These are phyloP conservation scores for Roridomyces roridus DNA, from an alignment of 768 basidiomycete species.

Conservation along the genomic window DNA sequence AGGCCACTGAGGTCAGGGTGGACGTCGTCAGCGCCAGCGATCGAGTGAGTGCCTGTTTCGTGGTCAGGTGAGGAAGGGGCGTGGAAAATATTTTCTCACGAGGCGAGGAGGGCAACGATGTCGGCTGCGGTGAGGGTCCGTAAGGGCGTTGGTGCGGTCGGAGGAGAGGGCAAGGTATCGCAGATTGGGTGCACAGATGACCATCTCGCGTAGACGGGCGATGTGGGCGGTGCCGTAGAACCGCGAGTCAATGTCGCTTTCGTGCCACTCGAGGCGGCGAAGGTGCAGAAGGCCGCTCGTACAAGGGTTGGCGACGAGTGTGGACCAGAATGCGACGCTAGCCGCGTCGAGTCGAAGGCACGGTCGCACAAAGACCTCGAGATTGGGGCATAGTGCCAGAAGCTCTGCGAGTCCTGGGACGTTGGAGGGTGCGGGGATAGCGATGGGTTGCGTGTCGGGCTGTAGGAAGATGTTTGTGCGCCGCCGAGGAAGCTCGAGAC, in stretches of 20 bases:
- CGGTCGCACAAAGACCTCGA: slow-evolving; percentile 27
- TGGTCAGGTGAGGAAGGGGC: too few species aligned
- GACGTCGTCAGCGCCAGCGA: too few species aligned
- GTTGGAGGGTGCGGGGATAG: background rate
- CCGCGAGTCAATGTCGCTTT: too few species aligned
- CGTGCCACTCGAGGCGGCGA: slow-evolving; percentile 17
- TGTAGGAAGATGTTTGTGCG: too few species aligned
- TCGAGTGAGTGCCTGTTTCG: too few species aligned
- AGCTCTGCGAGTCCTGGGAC: background rate
- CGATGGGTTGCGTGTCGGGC: background rate
- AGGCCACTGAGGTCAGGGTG: too few species aligned
- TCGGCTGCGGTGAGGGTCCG: too few species aligned
- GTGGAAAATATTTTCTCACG: too few species aligned
- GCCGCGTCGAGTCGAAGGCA: slow-evolving; percentile 13
- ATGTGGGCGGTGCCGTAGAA: background rate
- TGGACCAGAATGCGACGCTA: slow-evolving; percentile 10
- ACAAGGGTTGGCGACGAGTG: background rate
- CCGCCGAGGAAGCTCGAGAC: slow-evolving; percentile 19
- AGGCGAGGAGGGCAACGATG: background rate
- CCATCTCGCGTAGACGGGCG: slow-evolving; percentile 13
- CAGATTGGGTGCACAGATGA: slow-evolving; percentile 1
- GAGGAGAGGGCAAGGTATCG: slow-evolving; percentile 17
- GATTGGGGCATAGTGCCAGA: background rate
- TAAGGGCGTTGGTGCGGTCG: slow-evolving; percentile 10
- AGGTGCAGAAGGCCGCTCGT: background rate